phyloP scores from a whole-genome alignment of 805 yeast genomes.

The Ogataea allantospora region DNA sequence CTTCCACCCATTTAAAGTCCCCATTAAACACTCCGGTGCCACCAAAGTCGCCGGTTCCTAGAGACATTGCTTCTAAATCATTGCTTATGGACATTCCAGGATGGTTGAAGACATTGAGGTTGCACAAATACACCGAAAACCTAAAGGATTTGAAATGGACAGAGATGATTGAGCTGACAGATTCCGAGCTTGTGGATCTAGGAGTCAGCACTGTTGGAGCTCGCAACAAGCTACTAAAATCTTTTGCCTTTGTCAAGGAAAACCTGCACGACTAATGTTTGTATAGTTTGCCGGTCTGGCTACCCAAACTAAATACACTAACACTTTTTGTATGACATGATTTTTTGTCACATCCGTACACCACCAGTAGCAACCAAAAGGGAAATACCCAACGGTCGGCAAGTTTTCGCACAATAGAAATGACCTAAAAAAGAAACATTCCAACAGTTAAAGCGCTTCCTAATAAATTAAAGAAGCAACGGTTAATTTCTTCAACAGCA shows the following conservation, averaged over 20 bases:
- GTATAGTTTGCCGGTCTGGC: slow-evolving; percentile 12
- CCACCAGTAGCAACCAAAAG: background rate
- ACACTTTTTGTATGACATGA: background rate
- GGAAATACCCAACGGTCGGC: slow-evolving; percentile 2
- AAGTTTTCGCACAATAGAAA: background rate
- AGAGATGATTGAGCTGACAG: slow-evolving; percentile 68
- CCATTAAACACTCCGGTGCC: slow-evolving; percentile 10
- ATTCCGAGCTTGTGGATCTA: slow-evolving; percentile 62
- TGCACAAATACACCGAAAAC: slow-evolving; percentile 91
- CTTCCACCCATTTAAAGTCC: slow-evolving; percentile 9
- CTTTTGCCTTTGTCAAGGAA: slow-evolving; percentile 79
- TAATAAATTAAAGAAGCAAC: background rate
- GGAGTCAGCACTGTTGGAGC: slow-evolving; percentile 98
- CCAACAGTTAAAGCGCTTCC: background rate
- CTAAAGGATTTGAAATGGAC: slow-evolving; percentile 75
- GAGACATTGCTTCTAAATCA: slow-evolving; percentile 50
- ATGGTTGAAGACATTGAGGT: slow-evolving; percentile 85
- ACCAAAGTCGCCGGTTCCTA: slow-evolving; percentile 45
- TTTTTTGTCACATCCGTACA: slow-evolving; percentile 9
- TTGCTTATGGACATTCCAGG: slow-evolving; percentile 77
- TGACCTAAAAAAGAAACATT: slow-evolving; percentile 1
- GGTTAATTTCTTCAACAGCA: background rate
- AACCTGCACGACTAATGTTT: slow-evolving; percentile 27
- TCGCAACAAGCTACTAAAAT: slow-evolving; percentile 86
- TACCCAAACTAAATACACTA: slow-evolving; percentile 6